Percentiles rank a stretch among this genome's conserved stretches.
These are phyloP conservation scores for Waltergamsia citrina DNA, from an alignment of 2,329 filamentous ascomycete species.

Conservation along the genomic window DNA sequence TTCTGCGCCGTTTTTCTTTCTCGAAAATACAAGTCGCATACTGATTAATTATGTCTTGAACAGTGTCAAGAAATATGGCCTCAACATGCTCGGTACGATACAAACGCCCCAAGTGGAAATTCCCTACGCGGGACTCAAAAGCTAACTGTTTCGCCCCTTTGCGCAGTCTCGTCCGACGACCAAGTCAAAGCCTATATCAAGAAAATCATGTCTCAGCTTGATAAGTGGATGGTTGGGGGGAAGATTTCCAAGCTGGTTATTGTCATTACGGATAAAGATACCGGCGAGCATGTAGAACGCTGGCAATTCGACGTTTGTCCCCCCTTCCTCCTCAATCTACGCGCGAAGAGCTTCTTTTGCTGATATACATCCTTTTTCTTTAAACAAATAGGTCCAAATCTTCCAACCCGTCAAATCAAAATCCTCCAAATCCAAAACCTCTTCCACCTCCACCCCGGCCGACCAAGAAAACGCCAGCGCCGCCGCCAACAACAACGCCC, in stretches of 20 bases:
- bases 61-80: constrained; percentile 92
- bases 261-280: constrained; percentile 95
- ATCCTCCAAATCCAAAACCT: constrained; percentile 30
- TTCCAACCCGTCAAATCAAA: constrained; percentile 26
- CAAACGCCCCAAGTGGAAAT: constrained; percentile 8
- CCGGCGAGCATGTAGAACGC: constrained; percentile 87
- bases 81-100: constrained; percentile 76
- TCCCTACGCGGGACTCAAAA: not conserved
- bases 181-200: constrained; percentile 99
- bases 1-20: not conserved
- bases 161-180: constrained; percentile 81
- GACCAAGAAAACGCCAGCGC: constrained; percentile 64
- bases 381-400: constrained; percentile 24
- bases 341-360: no score
- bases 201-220: constrained; percentile 96
- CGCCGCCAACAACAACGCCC: constrained; percentile 10
- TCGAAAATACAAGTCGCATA: not conserved
- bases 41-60: no score
- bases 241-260: constrained; percentile 97
- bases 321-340: not conserved
- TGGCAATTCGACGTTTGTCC: constrained; percentile 88
- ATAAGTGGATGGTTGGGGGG: constrained; percentile 94
- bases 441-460: constrained; percentile 34
- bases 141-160: no score
- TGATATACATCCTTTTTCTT: not conserved